Evolutionary conservation across 768 basidiomycete genomes (phyloP), one percentile per base, ranked within the genome.

Genomic region (Glaciozyma antarctica): DNA sequence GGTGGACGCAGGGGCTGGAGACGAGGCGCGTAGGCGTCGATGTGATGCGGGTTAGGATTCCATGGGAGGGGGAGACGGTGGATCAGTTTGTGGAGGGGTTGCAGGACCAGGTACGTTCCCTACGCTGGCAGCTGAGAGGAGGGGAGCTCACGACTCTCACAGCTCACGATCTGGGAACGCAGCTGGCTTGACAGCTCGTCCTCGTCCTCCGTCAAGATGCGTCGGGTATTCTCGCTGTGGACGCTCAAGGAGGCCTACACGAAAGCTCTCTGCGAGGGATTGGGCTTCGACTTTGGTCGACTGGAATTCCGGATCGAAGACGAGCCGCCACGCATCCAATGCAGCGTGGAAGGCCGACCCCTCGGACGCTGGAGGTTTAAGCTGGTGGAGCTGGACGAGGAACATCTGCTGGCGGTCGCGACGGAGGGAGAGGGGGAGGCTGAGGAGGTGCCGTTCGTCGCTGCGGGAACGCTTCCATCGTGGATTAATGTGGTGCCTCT

Each of bases 171-270:
- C 0, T 0, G 2, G 9, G 69, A 70, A 55, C 48, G n/a, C 10
- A 6, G 26, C 0, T 28, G 21, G 5, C 17, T 64, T 15, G 8
- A 8, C n/a, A 13, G 57, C 0, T 26, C 26, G 0, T 1, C 7
- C 1, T 12, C 19, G 0, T 8, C 45, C 0, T 3, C 5, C 0
- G n/a, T 4, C 19, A 56, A 41, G n/a, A 47, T 67, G 0, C 34
- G 26, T 0, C 61, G 61, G 19, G 49, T 21, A 5, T 62, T 71
- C 64, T 61, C 66, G 0, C 52, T 71, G 0, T 71, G 70, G 70
- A 71, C 70, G 21, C 70, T 71, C 49, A 71, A 71, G 28, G 70
- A 71, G 38, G 61, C 70, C 13, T 71, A 55, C 59, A 45, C 57
- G 47, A 71, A 71, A 41, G 66, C 70, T 9, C 63, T 58, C 12